Evolutionary conservation across 2,329 filamentous ascomycete genomes (phyloP).

Genomic region (Rugonectria rugulosa): DNA sequence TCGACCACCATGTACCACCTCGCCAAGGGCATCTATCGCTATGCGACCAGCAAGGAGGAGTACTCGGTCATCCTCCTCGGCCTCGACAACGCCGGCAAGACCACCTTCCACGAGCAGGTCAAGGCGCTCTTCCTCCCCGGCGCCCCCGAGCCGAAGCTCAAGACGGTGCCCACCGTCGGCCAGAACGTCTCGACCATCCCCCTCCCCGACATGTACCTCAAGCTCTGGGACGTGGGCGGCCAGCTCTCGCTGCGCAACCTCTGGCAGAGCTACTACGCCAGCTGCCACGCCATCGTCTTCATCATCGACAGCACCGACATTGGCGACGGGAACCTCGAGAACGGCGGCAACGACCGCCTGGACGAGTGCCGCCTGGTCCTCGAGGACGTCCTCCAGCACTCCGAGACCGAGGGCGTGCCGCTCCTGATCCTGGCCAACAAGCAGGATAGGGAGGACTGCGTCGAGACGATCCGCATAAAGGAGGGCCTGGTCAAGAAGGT

Average conservation of each 20-base stretch:
- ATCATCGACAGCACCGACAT: constrained; percentile 96
- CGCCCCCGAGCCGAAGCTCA: constrained; percentile 70
- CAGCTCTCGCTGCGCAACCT: constrained; percentile 88
- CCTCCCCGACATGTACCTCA: constrained; percentile 93
- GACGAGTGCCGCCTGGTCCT: constrained; percentile 91
- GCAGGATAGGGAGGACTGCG: constrained; percentile 95
- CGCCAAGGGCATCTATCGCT: constrained; percentile 91
- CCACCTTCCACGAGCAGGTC: constrained; percentile 95
- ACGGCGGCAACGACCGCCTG: constrained; percentile 65
- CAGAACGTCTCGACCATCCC: constrained; percentile 95
- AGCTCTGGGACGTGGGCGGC: constrained; percentile 98
- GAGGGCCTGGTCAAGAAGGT: constrained; percentile 95
- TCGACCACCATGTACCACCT: constrained; percentile 85
- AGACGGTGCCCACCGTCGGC: constrained; percentile 95
- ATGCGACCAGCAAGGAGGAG: constrained; percentile 98
- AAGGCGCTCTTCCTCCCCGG: constrained; percentile 82
- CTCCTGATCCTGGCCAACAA: constrained; percentile 95
- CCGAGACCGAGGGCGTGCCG: constrained; percentile 90
- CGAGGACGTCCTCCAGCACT: constrained; percentile 86
- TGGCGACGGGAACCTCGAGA: constrained; percentile 76
- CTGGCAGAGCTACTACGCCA: constrained; percentile 95
- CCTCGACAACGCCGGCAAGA: constrained; percentile 98
- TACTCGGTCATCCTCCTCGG: constrained; percentile 97
- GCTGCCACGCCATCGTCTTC: constrained; percentile 96
- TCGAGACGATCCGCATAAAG: constrained; percentile 97